A percentile compares a stretch with the other conserved stretches of the same genome.
phyloP scores from a whole-genome alignment of 805 yeast genomes.

The Candida endomychidarum region DNA sequence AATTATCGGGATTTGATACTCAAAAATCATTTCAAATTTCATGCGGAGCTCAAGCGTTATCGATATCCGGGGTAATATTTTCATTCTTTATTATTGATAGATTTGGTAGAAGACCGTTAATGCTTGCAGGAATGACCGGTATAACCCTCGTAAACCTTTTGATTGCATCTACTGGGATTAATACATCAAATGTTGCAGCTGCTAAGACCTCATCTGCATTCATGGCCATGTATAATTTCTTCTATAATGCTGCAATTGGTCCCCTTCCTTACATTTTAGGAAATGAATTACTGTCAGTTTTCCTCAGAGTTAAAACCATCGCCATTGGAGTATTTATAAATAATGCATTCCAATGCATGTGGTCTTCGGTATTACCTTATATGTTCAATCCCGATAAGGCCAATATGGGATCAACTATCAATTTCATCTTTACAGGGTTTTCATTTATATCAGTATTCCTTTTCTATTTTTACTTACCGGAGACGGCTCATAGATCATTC shows the following conservation, averaged over 20 bases:
- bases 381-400: slow-evolving; percentile 46
- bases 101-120: slow-evolving; percentile 28
- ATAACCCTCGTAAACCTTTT: too few relatives aligned
- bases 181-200: too few relatives aligned
- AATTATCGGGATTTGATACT: slow-evolving; percentile 24
- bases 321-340: slow-evolving; percentile 20
- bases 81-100: slow-evolving; percentile 26
- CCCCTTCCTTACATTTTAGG: slow-evolving; percentile 38
- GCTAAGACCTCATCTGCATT: slow-evolving; percentile 21
- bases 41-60: slow-evolving; percentile 28
- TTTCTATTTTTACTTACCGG: slow-evolving; percentile 10
- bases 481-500: slow-evolving; percentile 10
- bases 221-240: slow-evolving; percentile 21
- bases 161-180: too few relatives aligned
- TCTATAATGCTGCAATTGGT: slow-evolving; percentile 34
- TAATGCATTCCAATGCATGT: slow-evolving; percentile 26
- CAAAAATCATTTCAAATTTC: slow-evolving; percentile 14
- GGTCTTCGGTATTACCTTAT: slow-evolving; percentile 39
- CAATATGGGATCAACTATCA: slow-evolving; percentile 46
- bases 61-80: slow-evolving; percentile 17
- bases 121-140: too few relatives aligned
- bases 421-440: slow-evolving; percentile 42
- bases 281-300: too few relatives aligned
- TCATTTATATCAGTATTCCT: slow-evolving; percentile 20
- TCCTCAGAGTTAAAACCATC: slow-evolving; percentile 35